phyloP scores from a whole-genome alignment of 1,284 basidiomycete genomes.

The Sporisorium scitamineum region DNA sequence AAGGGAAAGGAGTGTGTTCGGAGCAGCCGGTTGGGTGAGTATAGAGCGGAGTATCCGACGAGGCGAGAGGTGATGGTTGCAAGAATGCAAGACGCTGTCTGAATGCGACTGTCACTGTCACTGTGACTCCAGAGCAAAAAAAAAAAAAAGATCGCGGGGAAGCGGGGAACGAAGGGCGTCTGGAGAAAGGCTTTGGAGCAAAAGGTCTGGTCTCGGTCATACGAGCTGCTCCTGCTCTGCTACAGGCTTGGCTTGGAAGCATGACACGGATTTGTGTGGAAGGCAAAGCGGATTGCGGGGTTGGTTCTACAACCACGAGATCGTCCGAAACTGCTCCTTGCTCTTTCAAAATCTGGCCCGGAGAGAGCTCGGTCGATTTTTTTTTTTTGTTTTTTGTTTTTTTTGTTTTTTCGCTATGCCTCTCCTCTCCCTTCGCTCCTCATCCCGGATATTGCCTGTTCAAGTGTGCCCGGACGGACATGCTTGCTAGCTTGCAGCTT shows the following conservation, averaged over 20 bases:
- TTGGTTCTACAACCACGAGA: constrained; percentile 4
- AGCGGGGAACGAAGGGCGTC: constrained; percentile 3
- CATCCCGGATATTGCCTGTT: too few relatives aligned
- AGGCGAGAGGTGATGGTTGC: constrained; percentile 5
- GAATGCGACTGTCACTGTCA: too few relatives aligned
- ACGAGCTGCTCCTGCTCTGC: not conserved
- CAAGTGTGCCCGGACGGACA: too few relatives aligned
- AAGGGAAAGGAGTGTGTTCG: constrained; percentile 15
- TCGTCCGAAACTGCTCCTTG: constrained; percentile 27
- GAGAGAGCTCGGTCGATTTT: constrained; percentile 24
- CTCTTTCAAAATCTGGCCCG: not conserved
- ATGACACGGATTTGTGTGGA: too few relatives aligned
- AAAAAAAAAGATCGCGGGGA: not conserved
- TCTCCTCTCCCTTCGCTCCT: not conserved
- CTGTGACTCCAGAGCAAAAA: not conserved
- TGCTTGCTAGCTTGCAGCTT: not conserved
- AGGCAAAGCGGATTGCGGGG: constrained; percentile 15
- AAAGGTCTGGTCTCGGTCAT: constrained; percentile 30
- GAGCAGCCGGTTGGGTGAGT: constrained; percentile 6
- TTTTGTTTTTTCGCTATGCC: too few relatives aligned
- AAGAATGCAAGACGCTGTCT: not conserved
- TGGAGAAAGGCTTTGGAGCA: not conserved
- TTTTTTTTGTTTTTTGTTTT: not conserved
- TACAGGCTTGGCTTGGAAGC: not conserved
- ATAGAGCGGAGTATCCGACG: constrained; percentile 12